phyloP scores from a whole-genome alignment of 768 basidiomycete genomes.

The Mycena olivaceomarginata region DNA sequence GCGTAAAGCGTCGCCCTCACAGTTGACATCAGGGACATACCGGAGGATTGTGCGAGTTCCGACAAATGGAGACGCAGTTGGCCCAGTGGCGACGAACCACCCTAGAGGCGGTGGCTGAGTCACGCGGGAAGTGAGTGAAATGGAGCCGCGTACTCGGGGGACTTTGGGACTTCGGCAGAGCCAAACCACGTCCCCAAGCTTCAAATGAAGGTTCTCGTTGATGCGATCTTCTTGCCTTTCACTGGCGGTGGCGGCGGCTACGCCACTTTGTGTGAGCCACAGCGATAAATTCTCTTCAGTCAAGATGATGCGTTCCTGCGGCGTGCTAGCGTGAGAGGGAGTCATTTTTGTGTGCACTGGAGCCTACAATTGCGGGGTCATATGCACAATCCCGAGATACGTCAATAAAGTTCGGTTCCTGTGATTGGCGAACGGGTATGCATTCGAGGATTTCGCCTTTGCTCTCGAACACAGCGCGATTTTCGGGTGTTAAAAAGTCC shows the following conservation, averaged over 20 bases:
- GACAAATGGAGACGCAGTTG: slow-evolving; percentile 79
- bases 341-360: slow-evolving; percentile 21
- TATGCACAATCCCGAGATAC: slow-evolving; percentile 60
- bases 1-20: slow-evolving; percentile 35
- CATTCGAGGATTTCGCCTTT: slow-evolving; percentile 64
- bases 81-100: slow-evolving; percentile 91
- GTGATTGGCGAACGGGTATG: slow-evolving; percentile 64
- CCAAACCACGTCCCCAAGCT: slow-evolving; percentile 75
- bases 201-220: slow-evolving; percentile 65
- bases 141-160: slow-evolving; percentile 67
- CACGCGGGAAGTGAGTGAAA: slow-evolving; percentile 31
- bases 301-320: slow-evolving; percentile 70
- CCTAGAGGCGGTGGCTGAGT: slow-evolving; percentile 67
- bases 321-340: slow-evolving; percentile 45
- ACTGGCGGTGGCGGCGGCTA: slow-evolving; percentile 49
- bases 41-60: slow-evolving; percentile 78
- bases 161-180: slow-evolving; percentile 69
- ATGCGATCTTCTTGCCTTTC: slow-evolving; percentile 54
- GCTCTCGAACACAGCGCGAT: slow-evolving; percentile 52
- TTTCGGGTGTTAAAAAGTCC: slow-evolving; percentile 57
- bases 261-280: slow-evolving; percentile 67
- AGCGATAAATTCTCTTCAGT: slow-evolving; percentile 64
- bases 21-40: slow-evolving; percentile 58
- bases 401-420: slow-evolving; percentile 62
- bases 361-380: slow-evolving; percentile 55